Evolutionary conservation across 305 asterid species (phyloP), one percentile per base, ranked within the genome.

Genomic region (Rubia peregrina): DNA sequence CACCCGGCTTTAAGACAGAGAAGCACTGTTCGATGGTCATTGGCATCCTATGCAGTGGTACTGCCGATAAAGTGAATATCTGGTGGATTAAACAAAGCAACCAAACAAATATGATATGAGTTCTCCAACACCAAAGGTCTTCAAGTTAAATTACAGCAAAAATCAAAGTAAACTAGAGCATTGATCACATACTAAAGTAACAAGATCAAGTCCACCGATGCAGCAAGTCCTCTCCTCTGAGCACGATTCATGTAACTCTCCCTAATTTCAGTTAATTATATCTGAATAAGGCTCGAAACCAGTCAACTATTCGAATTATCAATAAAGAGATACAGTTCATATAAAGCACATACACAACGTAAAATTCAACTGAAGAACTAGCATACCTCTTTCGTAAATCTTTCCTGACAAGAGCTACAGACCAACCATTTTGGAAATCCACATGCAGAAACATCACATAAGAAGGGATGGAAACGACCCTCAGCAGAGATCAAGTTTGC

Each of bases 41-140:
- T 10, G 78, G 81, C 98, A 93, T 93, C 82, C 85, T 81, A 70
- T 82, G 84, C 71, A 76, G 83, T 44, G 95, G 95, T 73, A 89
- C 69, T 62, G 98, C 97, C 61, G 98, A 93, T 71, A 93, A 79
- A n/a, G 97, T 93, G 83, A 93, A 93, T 82, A 93, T 83, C 98
- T 93, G 92, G 48, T 77, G 83, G 66, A 65, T 66, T 7, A 62
- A 53, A 36, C 14, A 33, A 10, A 24, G 30, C 26, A 12, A 51
- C 8, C 57, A 38, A 40, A 14, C 13, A 6, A 40, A 33, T 22
- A 8, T 14, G 12, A 26, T 41, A 56, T 19, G 16, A 17, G 6
- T 12, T 43, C 46, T 17, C 8, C 36, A 13, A 6, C 10, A 24
- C 24, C 38, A 68, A 19, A 68, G 21, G 19, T 68, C n/a, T 22